phyloP scores from a whole-genome alignment of 2,329 filamentous ascomycete genomes.

The Plectosphaerella cucumerina region DNA sequence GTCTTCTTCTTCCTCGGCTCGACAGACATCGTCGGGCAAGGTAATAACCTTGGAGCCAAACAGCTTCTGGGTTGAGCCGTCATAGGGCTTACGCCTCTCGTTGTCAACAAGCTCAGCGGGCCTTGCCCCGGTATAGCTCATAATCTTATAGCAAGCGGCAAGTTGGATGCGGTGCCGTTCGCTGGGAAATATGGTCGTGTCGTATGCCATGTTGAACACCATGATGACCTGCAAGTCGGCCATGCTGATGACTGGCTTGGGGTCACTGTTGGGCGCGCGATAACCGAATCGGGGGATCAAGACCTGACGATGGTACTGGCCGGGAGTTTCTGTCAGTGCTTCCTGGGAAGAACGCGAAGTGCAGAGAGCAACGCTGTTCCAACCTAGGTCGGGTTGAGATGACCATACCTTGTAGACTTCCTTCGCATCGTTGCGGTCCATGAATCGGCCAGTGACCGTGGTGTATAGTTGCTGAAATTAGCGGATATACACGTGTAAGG shows the following conservation, averaged over 20 bases:
- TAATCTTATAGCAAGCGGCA: constrained; percentile 18
- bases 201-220: constrained; percentile 23
- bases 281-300: constrained; percentile 18
- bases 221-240: constrained; percentile 17
- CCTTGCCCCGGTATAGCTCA: constrained; percentile 21
- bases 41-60: constrained; percentile 16
- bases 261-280: constrained; percentile 16
- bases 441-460: constrained; percentile 15
- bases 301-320: too few relatives aligned
- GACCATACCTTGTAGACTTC: constrained; percentile 19
- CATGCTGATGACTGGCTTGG: constrained; percentile 19
- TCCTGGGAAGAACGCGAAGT: constrained; percentile 10
- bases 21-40: not conserved
- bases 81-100: constrained; percentile 19
- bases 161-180: constrained; percentile 19
- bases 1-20: not conserved
- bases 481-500: constrained; percentile 17
- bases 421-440: constrained; percentile 18
- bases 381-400: too few relatives aligned
- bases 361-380: not conserved
- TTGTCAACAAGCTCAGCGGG: constrained; percentile 23
- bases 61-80: constrained; percentile 18
- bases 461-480: constrained; percentile 21
- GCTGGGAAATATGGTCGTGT: constrained; percentile 17
- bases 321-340: constrained; percentile 5